phyloP scores from a whole-genome alignment of 495 filamentous ascomycete species.

The Lasiosphaeriaceae sp. region DNA sequence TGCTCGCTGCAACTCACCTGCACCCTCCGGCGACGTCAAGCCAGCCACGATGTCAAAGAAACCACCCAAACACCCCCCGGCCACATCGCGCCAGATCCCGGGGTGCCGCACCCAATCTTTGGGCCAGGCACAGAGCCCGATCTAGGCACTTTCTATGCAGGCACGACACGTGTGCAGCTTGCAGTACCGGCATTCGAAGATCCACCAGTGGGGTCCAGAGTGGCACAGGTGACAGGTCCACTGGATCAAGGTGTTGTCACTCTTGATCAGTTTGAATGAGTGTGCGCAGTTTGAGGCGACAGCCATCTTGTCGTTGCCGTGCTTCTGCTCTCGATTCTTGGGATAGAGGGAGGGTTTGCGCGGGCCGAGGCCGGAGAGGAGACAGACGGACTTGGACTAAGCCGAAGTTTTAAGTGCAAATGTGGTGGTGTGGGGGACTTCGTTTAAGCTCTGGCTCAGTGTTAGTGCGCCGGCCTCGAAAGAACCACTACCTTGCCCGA shows the following conservation, averaged over 20 bases:
- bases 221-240: constrained; percentile 78
- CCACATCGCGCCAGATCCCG: constrained; percentile 5
- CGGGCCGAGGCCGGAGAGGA: constrained; percentile 9
- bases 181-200: constrained; percentile 76
- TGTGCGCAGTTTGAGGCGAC: constrained; percentile 62
- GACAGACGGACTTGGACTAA: neutral
- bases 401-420: neutral
- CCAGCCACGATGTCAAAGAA: constrained; percentile 6
- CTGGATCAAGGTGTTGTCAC: constrained; percentile 66
- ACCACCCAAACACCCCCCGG: neutral
- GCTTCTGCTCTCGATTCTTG: neutral
- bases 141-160: constrained; percentile 57
- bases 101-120: constrained; percentile 2
- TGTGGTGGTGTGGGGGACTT: constrained; percentile 7
- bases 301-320: constrained; percentile 48
- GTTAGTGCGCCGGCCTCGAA: constrained; percentile 13
- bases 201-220: constrained; percentile 76
- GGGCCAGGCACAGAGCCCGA: constrained; percentile 9
- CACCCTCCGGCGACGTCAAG: neutral
- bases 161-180: constrained; percentile 69
- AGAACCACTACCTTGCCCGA: too few relatives aligned
- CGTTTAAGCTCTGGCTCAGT: constrained; percentile 9
- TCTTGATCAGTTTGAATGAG: constrained; percentile 73
- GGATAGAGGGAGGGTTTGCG: neutral
- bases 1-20: constrained; percentile 22